phyloP scores from a whole-genome alignment of 345 rosid species.

The Heritiera fomes region DNA sequence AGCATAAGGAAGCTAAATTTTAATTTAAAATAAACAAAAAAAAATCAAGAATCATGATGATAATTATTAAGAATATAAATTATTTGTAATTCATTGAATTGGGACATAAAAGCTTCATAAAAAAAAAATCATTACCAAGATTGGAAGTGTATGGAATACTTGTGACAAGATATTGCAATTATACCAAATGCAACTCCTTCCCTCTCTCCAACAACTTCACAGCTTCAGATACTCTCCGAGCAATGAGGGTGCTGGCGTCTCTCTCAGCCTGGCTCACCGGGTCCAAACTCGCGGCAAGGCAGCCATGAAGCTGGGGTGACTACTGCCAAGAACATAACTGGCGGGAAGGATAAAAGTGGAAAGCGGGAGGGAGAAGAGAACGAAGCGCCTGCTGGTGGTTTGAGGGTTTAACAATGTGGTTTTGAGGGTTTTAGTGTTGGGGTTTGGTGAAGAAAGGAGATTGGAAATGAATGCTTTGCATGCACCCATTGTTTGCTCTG shows the following conservation, averaged over 20 bases:
- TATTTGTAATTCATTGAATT: no score
- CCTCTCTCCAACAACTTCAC: constrained; percentile 48
- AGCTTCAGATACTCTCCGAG: constrained; percentile 47
- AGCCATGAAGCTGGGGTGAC: constrained; percentile 6
- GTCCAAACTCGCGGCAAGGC: constrained; percentile 43
- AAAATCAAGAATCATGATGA: no score
- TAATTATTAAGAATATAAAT: no score
- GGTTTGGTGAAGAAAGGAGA: constrained; percentile 30
- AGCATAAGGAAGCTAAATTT: no score
- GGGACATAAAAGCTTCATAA: no score
- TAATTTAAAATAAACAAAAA: no score
- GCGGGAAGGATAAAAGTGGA: background rate
- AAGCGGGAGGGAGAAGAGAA: constrained; percentile 43
- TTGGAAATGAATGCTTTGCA: constrained; percentile 37
- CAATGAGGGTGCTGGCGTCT: constrained; percentile 30
- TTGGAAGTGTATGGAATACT: no score
- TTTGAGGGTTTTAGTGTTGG: constrained; percentile 17
- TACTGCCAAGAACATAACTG: background rate
- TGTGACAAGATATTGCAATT: no score
- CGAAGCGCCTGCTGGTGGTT: constrained; percentile 33
- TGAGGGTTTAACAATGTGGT: background rate
- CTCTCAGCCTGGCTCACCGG: constrained; percentile 39
- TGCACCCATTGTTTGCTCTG: constrained; percentile 28
- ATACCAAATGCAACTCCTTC: constrained; percentile 26
- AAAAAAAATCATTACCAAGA: no score